Evolutionary conservation across 169 alveolate species (phyloP).

Genomic region (Perkinsus marinus): DNA sequence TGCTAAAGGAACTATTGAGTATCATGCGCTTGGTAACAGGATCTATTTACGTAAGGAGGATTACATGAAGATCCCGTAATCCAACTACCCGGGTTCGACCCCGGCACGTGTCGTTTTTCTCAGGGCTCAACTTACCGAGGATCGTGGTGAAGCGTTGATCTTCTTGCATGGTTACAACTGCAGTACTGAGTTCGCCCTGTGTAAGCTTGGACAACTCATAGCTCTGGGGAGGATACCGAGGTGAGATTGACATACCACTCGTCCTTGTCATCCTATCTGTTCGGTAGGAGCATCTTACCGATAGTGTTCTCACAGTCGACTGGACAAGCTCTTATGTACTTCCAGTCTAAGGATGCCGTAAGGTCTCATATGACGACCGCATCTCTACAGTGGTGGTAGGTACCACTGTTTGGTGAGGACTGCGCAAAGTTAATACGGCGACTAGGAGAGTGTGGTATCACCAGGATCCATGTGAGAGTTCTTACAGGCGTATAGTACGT

Average conservation of each 20-base stretch:
- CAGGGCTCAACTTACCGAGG: not conserved
- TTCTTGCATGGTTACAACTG: not conserved
- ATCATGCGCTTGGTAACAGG: not conserved
- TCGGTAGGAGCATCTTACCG: not conserved
- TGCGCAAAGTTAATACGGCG: not conserved
- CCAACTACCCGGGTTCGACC: not conserved
- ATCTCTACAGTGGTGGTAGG: not conserved
- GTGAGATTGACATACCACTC: not conserved
- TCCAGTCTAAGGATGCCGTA: not conserved
- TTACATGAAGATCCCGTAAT: not conserved
- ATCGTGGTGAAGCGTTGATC: not conserved
- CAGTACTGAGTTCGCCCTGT: not conserved
- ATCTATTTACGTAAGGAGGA: not conserved
- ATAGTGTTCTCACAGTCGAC: not conserved
- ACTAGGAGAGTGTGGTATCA: not conserved
- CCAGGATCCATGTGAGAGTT: not conserved
- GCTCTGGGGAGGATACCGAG: not conserved
- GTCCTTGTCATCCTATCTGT: not conserved
- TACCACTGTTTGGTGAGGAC: not conserved
- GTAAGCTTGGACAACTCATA: not conserved
- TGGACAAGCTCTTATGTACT: not conserved
- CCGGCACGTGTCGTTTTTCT: not conserved
- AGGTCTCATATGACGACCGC: not conserved
- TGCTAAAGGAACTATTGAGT: not conserved
- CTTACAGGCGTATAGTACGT: not conserved